Evolutionary conservation across 345 rosid species (phyloP).

Genomic region (Eucalyptus guilfoylei): DNA sequence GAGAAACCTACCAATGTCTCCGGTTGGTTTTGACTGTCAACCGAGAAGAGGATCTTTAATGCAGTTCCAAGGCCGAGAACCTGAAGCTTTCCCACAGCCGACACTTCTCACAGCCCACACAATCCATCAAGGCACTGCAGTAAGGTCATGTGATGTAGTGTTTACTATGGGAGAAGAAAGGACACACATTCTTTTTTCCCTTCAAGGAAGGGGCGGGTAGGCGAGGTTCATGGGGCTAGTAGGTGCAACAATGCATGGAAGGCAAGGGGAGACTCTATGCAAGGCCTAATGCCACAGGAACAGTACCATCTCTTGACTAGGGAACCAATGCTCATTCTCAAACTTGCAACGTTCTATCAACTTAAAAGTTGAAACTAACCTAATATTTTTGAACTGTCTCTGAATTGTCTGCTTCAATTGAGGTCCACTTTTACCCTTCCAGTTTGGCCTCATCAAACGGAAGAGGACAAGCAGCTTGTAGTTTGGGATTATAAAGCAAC

Average conservation of each 20-base stretch:
- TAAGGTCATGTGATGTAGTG: background rate
- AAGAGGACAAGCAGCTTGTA: slow-evolving; percentile 86
- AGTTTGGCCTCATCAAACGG: slow-evolving; percentile 95
- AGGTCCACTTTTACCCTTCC: slow-evolving; percentile 89
- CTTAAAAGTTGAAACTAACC: slow-evolving; percentile 27
- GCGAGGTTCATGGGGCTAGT: background rate
- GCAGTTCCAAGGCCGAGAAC: slow-evolving; percentile 94
- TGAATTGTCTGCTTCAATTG: slow-evolving; percentile 74
- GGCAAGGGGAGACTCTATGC: background rate
- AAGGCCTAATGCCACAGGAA: background rate
- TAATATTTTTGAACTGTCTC: slow-evolving; percentile 84
- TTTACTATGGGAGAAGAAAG: background rate
- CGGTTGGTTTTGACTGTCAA: slow-evolving; percentile 33
- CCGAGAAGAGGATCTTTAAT: slow-evolving; percentile 78
- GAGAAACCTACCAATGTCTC: slow-evolving; percentile 39
- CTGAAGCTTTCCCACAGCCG: slow-evolving; percentile 97
- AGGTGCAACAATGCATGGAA: background rate
- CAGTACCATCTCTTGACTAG: background rate
- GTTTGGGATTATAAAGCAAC: slow-evolving; percentile 55
- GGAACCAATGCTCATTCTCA: background rate
- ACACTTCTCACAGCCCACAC: slow-evolving; percentile 97
- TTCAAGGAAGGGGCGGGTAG: background rate
- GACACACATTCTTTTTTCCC: background rate
- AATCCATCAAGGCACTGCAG: slow-evolving; percentile 93
- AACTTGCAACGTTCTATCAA: background rate